A percentile compares a stretch with the other conserved stretches of the same genome.
Conservation (phyloP, 108 stramenopile species). For the Skeletonema marinoi region DNA sequence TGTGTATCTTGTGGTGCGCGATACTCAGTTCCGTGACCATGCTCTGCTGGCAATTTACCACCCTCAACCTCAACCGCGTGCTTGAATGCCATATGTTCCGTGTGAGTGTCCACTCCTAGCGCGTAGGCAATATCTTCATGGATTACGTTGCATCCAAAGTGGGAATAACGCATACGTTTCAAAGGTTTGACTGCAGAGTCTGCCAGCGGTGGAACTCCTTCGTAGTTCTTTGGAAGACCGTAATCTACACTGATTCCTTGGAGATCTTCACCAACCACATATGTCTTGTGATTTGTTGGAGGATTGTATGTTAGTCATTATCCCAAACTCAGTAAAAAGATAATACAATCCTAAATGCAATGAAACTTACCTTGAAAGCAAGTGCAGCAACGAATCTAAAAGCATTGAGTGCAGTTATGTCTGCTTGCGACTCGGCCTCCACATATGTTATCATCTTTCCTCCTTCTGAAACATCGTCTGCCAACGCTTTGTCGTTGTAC, state of each 20-base stretch:
- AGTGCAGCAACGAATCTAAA: slow-evolving; percentile 87
- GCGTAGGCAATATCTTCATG: slow-evolving; percentile 86
- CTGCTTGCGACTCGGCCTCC: slow-evolving; percentile 35
- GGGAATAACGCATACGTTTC: slow-evolving; percentile 86
- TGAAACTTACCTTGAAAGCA: slow-evolving; percentile 28
- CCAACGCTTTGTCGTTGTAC: slow-evolving; percentile 47
- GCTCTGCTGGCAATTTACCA: slow-evolving; percentile 80
- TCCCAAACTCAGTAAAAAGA: not conserved
- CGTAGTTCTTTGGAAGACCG: slow-evolving; percentile 74
- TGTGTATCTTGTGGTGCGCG: slow-evolving; percentile 69
- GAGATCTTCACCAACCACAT: slow-evolving; percentile 70
- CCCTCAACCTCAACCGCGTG: slow-evolving; percentile 57
- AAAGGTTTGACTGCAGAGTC: slow-evolving; percentile 47
- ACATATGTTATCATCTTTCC: slow-evolving; percentile 32
- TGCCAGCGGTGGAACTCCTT: slow-evolving; percentile 47
- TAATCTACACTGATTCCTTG: slow-evolving; percentile 87
- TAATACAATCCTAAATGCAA: not conserved
- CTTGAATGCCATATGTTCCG: slow-evolving; percentile 73
- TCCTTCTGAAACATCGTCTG: slow-evolving; percentile 27
- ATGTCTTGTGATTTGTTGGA: slow-evolving; percentile 45
- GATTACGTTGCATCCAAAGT: slow-evolving; percentile 89
- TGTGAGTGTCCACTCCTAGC: slow-evolving; percentile 70
- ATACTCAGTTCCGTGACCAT: slow-evolving; percentile 90
- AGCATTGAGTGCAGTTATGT: slow-evolving; percentile 59
- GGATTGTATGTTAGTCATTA: not conserved